phyloP scores from a whole-genome alignment of 345 rosid genomes.

The Punica granatum region DNA sequence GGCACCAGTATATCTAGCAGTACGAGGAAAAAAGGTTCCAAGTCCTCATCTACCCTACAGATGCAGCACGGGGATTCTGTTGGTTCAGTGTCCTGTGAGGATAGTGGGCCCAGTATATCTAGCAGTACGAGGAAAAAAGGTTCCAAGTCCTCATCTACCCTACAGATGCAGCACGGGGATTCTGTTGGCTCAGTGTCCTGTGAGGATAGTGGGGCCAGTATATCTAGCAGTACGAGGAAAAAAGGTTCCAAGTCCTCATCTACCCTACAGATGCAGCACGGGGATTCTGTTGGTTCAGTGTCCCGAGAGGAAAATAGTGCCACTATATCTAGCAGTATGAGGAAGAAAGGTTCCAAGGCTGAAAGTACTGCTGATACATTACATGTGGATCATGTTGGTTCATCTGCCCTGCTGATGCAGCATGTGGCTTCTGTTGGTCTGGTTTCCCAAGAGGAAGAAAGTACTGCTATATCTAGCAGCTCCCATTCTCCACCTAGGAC shows the following conservation, averaged over 20 bases:
- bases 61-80: neutral
- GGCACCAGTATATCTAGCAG: neutral
- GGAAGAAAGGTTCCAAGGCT: neutral
- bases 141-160: neutral
- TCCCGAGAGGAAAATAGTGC: neutral
- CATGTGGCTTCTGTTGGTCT: neutral
- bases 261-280: neutral
- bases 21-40: neutral
- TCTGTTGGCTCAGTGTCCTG: conserved; percentile 33
- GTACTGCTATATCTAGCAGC: conserved; percentile 21
- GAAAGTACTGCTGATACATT: conserved; percentile 7
- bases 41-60: neutral
- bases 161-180: conserved; percentile 24
- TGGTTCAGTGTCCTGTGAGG: neutral
- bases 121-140: neutral
- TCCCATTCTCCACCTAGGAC: conserved; percentile 24
- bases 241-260: neutral
- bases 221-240: conserved; percentile 13
- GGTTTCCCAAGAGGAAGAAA: conserved; percentile 29
- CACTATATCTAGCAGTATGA: neutral
- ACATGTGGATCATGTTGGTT: conserved; percentile 29
- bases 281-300: conserved; percentile 11
- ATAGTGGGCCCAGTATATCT: neutral
- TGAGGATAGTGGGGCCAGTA: conserved; percentile 26
- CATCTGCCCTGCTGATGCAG: neutral